Percentiles rank a stretch among this genome's conserved stretches.
phyloP scores from a whole-genome alignment of 805 yeast genomes.

The Candida lessepsii region DNA sequence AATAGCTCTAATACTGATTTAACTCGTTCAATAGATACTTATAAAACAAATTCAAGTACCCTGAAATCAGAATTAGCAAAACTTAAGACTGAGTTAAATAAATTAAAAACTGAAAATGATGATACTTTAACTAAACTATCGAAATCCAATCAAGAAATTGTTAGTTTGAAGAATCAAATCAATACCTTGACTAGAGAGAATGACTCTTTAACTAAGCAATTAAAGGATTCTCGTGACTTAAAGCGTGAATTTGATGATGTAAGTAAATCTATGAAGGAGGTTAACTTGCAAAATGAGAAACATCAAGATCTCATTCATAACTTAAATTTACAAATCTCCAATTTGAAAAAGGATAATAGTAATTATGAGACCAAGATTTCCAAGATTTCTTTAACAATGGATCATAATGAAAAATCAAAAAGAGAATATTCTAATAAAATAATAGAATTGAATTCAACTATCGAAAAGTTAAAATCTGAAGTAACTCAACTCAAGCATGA shows the following conservation, averaged over 20 bases:
- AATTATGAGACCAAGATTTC: conserved; percentile 11
- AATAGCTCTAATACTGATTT: conserved; percentile 6
- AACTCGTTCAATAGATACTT: conserved; percentile 2
- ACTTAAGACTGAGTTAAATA: conserved; percentile 10
- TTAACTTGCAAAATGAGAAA: conserved; percentile 5
- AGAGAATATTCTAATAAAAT: conserved; percentile 29
- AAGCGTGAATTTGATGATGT: conserved; percentile 7
- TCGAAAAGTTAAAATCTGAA: conserved; percentile 21
- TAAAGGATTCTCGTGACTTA: neutral
- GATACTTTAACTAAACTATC: conserved; percentile 11
- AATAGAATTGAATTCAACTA: conserved; percentile 21
- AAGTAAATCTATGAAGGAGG: conserved; percentile 5
- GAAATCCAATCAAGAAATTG: conserved; percentile 14
- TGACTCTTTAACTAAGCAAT: neutral
- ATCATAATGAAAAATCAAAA: conserved; percentile 21
- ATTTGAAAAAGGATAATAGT: conserved; percentile 8
- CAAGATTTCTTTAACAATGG: conserved; percentile 24
- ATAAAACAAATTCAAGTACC: conserved; percentile 1
- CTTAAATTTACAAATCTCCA: conserved; percentile 9
- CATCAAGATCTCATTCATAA: conserved; percentile 9
- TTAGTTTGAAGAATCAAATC: conserved; percentile 11
- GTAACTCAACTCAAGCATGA: conserved; percentile 15
- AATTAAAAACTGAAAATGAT: conserved; percentile 13
- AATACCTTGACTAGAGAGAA: conserved; percentile 5
- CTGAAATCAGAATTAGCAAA: conserved; percentile 11